Evolutionary conservation across 306 rosid genomes (phyloP), one percentile per base, ranked within the genome.

Genomic region (Argentina anserina): DNA sequence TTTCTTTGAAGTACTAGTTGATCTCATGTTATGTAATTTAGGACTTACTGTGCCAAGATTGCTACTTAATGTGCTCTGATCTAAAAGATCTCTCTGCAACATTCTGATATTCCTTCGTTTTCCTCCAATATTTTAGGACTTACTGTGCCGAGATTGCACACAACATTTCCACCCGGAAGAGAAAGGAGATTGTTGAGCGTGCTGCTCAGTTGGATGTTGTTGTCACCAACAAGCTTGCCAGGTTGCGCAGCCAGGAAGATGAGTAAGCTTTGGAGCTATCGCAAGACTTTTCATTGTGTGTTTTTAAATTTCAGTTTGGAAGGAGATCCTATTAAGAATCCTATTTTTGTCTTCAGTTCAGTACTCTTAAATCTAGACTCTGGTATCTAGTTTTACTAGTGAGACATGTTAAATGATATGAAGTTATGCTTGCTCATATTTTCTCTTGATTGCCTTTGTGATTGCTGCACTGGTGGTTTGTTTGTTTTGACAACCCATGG

Each of bases 101-200:
- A n/a, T n/a, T n/a, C n/a, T n/a, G n/a, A n/a, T n/a, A n/a, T n/a
- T 53, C 28, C 9, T 37, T 49, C 4, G n/a, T n/a, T 50, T 70
- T 65, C 12, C 15, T 71, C 41, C 8, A 14, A 72, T 69, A 29
- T 66, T 23, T 55, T 66, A 87, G 97, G 84, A 82, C 83, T 14
- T 92, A 87, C 74, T 89, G 93, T 82, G 96, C 96, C 14, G 97
- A 89, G 79, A 92, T 92, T 43, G 97, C 96, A 0, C 97, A 89
- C 71, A 79, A 92, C 29, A 70, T 86, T 5, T 92, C 93, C 0
- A 86, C 96, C 42, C 37, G 75, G 33, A 89, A 87, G 86, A 85
- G 97, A 20, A 92, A 87, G 81, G 91, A 86, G 8, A 92, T 92
- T 0, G 93, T 92, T 2, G 91, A 87, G 64, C 81, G 96, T 41